phyloP scores from a whole-genome alignment of 1,139 yeast genomes.

The Pichia sp. region DNA sequence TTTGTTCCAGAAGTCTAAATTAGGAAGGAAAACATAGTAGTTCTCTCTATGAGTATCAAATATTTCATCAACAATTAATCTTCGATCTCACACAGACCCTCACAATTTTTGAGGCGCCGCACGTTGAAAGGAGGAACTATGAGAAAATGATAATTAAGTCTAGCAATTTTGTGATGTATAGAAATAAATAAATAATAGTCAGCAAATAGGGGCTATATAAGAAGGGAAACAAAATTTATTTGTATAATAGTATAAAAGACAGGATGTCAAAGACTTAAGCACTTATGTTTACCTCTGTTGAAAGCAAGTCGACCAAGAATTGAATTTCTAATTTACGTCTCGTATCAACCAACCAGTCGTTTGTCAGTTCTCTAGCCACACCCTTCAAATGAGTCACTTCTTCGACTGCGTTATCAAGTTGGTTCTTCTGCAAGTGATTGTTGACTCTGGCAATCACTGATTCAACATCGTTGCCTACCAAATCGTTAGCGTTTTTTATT shows the following conservation, averaged over 20 bases:
- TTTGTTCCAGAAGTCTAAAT: background rate
- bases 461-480: constrained; percentile 79
- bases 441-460: constrained; percentile 84
- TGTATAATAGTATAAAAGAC: background rate
- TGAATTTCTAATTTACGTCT: constrained; percentile 87
- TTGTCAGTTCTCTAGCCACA: constrained; percentile 86
- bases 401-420: constrained; percentile 84
- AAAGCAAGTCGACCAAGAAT: constrained; percentile 64
- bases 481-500: constrained; percentile 33
- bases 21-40: background rate
- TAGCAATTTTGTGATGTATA: background rate
- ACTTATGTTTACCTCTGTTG: constrained; percentile 43
- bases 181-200: background rate
- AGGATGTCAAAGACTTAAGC: constrained; percentile 16
- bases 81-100: background rate
- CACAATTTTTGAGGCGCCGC: background rate
- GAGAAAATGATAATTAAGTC: background rate
- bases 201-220: constrained; percentile 1
- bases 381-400: constrained; percentile 89
- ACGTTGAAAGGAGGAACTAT: background rate
- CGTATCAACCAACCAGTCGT: constrained; percentile 87
- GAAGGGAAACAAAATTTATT: background rate
- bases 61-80: background rate
- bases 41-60: background rate
- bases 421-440: constrained; percentile 68